Evolutionary conservation across 768 basidiomycete species (phyloP).

Genomic region (Lentinula aciculospora): DNA sequence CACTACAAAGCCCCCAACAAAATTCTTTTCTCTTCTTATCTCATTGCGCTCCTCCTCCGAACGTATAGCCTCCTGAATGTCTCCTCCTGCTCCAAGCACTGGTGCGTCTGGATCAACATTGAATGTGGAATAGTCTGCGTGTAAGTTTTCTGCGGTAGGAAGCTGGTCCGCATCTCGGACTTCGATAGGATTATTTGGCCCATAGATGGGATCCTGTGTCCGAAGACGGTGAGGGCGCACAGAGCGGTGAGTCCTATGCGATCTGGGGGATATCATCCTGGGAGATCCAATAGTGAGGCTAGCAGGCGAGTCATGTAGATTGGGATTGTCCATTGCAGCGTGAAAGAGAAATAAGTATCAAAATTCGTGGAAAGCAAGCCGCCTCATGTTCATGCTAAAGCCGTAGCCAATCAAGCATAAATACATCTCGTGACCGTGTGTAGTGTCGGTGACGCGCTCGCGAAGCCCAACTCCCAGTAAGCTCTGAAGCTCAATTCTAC

Average conservation of each 20-base stretch:
- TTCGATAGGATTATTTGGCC: not conserved
- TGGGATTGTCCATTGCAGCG: not conserved
- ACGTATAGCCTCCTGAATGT: not conserved
- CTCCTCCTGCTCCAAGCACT: not conserved
- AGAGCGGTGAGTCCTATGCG: slow-evolving; percentile 1
- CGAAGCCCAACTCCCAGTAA: no score
- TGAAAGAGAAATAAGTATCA: not conserved
- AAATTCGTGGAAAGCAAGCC: not conserved
- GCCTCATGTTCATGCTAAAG: not conserved
- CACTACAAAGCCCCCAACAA: slow-evolving; percentile 4
- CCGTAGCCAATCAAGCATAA: not conserved
- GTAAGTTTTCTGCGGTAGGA: not conserved
- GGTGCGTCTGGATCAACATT: slow-evolving; percentile 4
- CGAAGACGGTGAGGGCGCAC: not conserved
- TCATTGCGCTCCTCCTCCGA: not conserved
- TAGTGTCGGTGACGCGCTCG: not conserved
- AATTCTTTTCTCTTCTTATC: not conserved
- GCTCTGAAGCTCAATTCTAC: no score
- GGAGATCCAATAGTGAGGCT: slow-evolving; percentile 1
- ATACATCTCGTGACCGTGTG: not conserved
- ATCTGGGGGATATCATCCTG: slow-evolving; percentile 6
- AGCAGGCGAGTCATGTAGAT: not conserved
- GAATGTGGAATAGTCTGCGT: not conserved
- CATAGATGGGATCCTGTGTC: not conserved
- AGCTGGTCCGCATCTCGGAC: not conserved